Evolutionary conservation across 2,329 filamentous ascomycete genomes (phyloP).

Genomic region (Penicillium sumatraense): DNA sequence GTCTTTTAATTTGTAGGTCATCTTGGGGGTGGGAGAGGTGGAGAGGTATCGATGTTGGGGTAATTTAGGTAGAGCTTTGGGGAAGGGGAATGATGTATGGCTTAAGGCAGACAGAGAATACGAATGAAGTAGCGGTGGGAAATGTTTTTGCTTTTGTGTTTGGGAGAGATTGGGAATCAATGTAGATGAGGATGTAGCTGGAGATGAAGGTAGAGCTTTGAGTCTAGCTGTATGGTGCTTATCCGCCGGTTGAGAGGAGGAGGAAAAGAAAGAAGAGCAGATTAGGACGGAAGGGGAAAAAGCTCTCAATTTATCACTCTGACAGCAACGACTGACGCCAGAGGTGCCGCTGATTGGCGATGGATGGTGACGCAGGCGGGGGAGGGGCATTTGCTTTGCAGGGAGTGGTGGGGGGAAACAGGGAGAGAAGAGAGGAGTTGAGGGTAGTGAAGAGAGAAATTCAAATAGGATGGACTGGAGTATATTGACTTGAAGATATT

Average conservation of each 20-base stretch:
- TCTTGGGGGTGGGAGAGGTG: slow-evolving; percentile 29
- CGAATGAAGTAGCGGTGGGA: background rate
- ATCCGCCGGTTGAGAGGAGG: too few species aligned
- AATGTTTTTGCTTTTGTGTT: background rate
- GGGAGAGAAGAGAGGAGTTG: background rate
- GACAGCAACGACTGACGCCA: slow-evolving; percentile 14
- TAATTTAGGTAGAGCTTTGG: background rate
- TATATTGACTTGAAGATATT: too few species aligned
- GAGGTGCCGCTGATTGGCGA: slow-evolving; percentile 12
- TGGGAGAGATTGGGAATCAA: background rate
- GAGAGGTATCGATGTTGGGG: background rate
- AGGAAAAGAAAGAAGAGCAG: background rate
- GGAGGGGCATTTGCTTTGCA: background rate
- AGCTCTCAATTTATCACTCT: slow-evolving; percentile 16
- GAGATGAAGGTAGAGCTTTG: background rate
- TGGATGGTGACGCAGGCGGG: slow-evolving; percentile 7
- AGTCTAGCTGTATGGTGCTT: background rate
- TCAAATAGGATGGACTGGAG: background rate
- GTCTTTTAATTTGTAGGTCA: slow-evolving; percentile 67
- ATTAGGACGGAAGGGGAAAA: background rate
- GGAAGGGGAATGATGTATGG: background rate
- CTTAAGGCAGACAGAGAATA: background rate
- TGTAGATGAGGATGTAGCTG: background rate
- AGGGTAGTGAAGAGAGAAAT: background rate
- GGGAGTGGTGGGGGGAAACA: background rate